Percentiles rank a stretch among this genome's conserved stretches.
Evolutionary conservation across 352 stramenopile genomes (phyloP).

Genomic region (Aphanomyces cochlioides): DNA sequence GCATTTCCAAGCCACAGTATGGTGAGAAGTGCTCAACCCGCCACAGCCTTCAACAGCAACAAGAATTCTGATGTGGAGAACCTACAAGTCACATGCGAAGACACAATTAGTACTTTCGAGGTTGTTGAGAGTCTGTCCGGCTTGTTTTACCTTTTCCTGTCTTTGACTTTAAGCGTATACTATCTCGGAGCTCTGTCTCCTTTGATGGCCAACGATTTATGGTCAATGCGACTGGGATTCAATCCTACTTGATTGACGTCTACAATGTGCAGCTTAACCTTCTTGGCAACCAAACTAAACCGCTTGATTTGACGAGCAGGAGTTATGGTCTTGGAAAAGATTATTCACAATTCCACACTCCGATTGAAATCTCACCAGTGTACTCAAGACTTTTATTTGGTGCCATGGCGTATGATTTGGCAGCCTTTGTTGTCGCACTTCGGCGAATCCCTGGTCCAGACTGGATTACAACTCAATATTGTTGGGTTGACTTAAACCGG

Average conservation of each 20-base stretch:
- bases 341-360: constrained; percentile 7
- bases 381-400: background rate
- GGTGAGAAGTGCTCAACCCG: too few relatives aligned
- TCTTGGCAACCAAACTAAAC: background rate
- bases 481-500: constrained; percentile 19
- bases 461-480: constrained; percentile 15
- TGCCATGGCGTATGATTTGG: background rate
- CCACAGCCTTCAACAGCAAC: too few relatives aligned
- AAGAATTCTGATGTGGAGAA: background rate
- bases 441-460: background rate
- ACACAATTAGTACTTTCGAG: background rate
- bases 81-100: too few relatives aligned
- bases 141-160: background rate
- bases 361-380: background rate
- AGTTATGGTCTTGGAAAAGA: background rate
- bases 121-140: background rate
- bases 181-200: background rate
- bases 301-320: background rate
- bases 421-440: background rate
- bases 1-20: too few relatives aligned
- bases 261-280: background rate
- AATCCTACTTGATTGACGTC: constrained; percentile 1
- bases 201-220: constrained; percentile 12
- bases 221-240: constrained; percentile 1
- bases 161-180: background rate